Conservation (phyloP, 768 basidiomycete genomes). For the Podaxis sp. region DNA sequence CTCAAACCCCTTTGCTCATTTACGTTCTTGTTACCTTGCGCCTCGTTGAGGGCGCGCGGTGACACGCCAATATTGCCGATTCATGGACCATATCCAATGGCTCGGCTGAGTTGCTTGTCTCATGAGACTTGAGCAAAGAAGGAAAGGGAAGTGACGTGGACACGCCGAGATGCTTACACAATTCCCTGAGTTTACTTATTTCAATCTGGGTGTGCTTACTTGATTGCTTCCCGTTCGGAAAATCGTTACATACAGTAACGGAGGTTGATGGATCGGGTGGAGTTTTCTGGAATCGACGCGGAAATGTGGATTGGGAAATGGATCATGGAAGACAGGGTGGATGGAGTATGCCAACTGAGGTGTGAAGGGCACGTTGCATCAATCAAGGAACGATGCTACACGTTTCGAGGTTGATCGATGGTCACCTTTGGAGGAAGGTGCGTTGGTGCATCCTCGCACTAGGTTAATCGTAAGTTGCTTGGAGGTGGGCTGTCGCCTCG, state of each 20-base stretch:
- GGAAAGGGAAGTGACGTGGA: background rate
- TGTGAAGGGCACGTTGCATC: slow-evolving; percentile 15
- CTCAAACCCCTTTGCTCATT: background rate
- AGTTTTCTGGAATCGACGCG: slow-evolving; percentile 1
- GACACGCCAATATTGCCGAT: background rate
- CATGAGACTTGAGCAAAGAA: background rate
- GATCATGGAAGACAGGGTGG: background rate
- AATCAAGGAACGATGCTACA: slow-evolving; percentile 10
- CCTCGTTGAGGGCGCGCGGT: slow-evolving; percentile 10
- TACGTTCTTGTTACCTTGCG: background rate
- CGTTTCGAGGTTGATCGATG: slow-evolving; percentile 11
- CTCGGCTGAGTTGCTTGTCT: background rate
- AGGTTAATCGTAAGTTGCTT: background rate
- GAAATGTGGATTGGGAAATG: slow-evolving; percentile 3
- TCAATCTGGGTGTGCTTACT: background rate
- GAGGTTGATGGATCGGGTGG: background rate
- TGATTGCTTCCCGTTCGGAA: background rate
- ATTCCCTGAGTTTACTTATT: background rate
- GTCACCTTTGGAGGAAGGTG: background rate
- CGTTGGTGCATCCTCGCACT: background rate
- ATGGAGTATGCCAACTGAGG: background rate
- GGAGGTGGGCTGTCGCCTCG: background rate
- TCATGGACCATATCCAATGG: background rate
- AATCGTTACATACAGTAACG: background rate
- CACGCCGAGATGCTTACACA: background rate